phyloP scores from a whole-genome alignment of 108 stramenopile genomes.

The Fistulifera solaris region DNA sequence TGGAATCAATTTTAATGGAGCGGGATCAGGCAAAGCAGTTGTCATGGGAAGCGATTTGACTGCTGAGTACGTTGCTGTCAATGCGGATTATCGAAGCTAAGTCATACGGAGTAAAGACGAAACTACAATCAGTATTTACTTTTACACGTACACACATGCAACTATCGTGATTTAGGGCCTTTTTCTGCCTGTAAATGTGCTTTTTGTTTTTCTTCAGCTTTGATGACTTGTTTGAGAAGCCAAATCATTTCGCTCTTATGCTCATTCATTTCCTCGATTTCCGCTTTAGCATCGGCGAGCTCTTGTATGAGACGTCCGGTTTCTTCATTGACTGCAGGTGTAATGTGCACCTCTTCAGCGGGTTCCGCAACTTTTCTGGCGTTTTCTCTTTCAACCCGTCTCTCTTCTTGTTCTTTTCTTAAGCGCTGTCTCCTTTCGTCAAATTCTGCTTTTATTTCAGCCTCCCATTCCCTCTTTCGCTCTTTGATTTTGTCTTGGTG shows the following conservation, averaged over 20 bases:
- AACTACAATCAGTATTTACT: no score
- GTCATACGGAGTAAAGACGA: no score
- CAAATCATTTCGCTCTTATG: conserved; percentile 39
- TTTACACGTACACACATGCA: no score
- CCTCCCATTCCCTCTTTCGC: conserved; percentile 1
- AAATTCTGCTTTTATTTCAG: not conserved
- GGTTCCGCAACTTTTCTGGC: not conserved
- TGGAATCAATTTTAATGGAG: conserved; percentile 30
- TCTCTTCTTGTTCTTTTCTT: not conserved
- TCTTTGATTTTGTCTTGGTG: conserved; percentile 1
- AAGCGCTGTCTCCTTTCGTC: not conserved
- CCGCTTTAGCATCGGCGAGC: conserved; percentile 14
- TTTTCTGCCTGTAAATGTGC: conserved; percentile 15
- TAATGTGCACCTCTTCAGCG: not conserved
- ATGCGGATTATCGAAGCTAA: conserved; percentile 96
- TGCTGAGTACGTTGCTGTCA: conserved; percentile 89
- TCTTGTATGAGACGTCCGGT: conserved; percentile 8
- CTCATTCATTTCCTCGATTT: conserved; percentile 31
- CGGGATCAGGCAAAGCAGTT: conserved; percentile 37
- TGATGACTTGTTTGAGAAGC: conserved; percentile 47
- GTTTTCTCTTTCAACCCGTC: not conserved
- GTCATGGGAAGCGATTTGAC: conserved; percentile 93
- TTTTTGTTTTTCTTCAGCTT: conserved; percentile 31
- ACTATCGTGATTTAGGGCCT: no score
- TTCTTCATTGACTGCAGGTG: not conserved